These are phyloP conservation scores for Polysphondylium violaceum DNA, from an alignment of 78 protist genomes.

Conservation along the genomic window DNA sequence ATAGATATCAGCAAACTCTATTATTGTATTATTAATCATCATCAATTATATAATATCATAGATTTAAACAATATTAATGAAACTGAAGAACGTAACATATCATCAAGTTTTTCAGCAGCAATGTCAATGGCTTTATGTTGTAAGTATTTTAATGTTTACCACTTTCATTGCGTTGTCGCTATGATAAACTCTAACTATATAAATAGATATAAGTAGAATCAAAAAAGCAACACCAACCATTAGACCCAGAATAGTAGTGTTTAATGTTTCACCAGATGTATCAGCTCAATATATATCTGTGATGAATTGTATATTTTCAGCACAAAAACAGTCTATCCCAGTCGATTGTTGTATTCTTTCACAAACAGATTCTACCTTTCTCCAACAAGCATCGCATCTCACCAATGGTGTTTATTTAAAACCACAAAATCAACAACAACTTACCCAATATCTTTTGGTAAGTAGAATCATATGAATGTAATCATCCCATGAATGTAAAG, in stretches of 20 bases:
- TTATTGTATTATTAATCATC: neutral
- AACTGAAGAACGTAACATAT: neutral
- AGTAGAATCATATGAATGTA: neutral
- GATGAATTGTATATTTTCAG: constrained; percentile 87
- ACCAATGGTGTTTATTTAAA: constrained; percentile 82
- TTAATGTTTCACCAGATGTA: constrained; percentile 74
- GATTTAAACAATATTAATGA: constrained; percentile 2
- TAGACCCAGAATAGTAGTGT: constrained; percentile 75
- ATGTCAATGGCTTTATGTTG: constrained; percentile 79
- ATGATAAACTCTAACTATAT: neutral
- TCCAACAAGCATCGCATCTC: constrained; percentile 86
- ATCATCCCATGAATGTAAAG: neutral
- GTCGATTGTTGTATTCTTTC: constrained; percentile 77
- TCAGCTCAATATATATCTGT: constrained; percentile 79
- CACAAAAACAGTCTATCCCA: constrained; percentile 83
- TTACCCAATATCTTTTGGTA: constrained; percentile 80
- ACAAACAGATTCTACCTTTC: constrained; percentile 71
- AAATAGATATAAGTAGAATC: constrained; percentile 77
- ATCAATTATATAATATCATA: neutral
- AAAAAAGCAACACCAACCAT: constrained; percentile 36
- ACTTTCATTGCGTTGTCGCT: neutral
- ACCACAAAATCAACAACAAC: constrained; percentile 39
- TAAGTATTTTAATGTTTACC: neutral
- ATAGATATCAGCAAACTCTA: neutral
- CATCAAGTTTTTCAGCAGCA: constrained; percentile 67